phyloP scores from a whole-genome alignment of 176 grass and related monocot species.

The Secale cereale region DNA sequence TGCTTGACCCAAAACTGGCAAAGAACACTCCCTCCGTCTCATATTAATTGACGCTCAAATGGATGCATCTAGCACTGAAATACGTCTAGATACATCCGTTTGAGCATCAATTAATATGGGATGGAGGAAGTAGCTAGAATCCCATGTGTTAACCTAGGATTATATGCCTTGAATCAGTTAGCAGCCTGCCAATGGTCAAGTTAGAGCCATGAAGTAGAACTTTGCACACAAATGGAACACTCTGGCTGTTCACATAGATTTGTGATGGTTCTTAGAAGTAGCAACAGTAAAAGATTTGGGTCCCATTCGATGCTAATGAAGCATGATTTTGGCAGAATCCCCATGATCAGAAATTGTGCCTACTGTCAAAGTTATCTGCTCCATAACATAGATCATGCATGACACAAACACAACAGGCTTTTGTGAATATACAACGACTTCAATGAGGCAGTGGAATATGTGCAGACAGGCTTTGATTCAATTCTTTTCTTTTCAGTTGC shows the following conservation, averaged over 20 bases:
- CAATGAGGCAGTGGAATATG: neutral
- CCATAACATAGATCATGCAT: neutral
- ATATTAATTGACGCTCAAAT: no score
- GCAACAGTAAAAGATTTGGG: neutral
- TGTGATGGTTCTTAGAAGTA: neutral
- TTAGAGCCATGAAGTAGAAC: neutral
- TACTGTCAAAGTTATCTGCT: neutral
- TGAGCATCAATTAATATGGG: no score
- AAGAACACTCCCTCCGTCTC: no score
- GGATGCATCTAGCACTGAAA: no score
- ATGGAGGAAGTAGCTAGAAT: no score
- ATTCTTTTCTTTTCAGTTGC: neutral
- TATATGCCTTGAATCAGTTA: neutral
- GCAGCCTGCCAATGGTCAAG: neutral
- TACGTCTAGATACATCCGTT: no score
- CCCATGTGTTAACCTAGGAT: no score
- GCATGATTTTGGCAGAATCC: neutral
- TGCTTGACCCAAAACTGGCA: neutral
- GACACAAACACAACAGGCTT: neutral
- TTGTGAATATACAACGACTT: neutral
- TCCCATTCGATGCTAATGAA: neutral
- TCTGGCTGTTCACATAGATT: neutral
- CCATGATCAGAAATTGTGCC: neutral
- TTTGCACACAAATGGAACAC: neutral
- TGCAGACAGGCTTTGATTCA: neutral